Conservation (phyloP, 2,329 filamentous ascomycete species). For the Coniochaeta prunicola region DNA sequence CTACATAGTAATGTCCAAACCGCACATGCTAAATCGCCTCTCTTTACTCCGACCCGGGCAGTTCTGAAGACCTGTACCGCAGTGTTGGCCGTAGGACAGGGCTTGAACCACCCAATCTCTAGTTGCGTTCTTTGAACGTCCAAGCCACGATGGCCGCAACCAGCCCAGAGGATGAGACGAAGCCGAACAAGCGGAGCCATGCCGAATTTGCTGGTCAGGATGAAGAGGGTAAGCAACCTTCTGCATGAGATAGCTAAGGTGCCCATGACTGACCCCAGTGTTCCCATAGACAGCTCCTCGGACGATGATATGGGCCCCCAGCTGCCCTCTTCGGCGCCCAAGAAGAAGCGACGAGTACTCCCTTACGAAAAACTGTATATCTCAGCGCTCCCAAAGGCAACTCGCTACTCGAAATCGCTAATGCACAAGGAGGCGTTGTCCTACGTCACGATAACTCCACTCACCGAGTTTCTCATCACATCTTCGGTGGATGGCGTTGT, state of each 20-base stretch:
- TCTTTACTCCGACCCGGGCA: background rate
- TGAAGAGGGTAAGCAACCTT: constrained; percentile 26
- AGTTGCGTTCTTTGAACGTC: too few relatives aligned
- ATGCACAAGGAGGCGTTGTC: constrained; percentile 97
- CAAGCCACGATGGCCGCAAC: constrained; percentile 19
- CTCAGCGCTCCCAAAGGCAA: constrained; percentile 73
- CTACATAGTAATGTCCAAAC: too few relatives aligned
- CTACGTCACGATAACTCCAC: constrained; percentile 80
- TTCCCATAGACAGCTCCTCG: constrained; percentile 57
- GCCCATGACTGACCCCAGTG: constrained; percentile 1
- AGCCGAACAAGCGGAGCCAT: constrained; percentile 47
- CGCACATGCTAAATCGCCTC: background rate
- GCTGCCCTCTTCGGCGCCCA: constrained; percentile 71
- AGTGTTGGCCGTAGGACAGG: background rate
- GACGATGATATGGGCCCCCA: constrained; percentile 93
- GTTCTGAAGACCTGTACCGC: background rate
- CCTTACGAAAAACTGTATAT: constrained; percentile 95
- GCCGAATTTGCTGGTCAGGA: constrained; percentile 44
- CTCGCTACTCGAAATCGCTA: constrained; percentile 86
- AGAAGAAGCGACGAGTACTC: constrained; percentile 86
- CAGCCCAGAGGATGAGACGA: constrained; percentile 20
- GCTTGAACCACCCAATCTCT: too few relatives aligned
- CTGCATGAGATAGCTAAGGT: background rate
- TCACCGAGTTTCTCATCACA: constrained; percentile 93
- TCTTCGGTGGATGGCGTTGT: constrained; percentile 92